Evolutionary conservation across 2,329 filamentous ascomycete genomes (phyloP).

Genomic region (Aspergillus eucalypticola): DNA sequence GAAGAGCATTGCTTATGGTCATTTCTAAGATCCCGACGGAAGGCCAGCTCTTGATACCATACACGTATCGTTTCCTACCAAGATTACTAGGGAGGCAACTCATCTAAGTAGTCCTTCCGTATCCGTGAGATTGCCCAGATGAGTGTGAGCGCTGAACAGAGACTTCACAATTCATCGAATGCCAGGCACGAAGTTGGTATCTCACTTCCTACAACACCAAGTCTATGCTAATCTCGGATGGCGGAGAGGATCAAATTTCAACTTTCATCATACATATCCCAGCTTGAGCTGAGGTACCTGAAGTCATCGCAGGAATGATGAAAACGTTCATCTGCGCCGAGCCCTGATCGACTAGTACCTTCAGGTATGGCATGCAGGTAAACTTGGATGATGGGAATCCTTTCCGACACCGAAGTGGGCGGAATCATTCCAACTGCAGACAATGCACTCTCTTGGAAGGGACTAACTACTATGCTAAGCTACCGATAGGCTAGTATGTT

Average conservation of each 20-base stretch:
- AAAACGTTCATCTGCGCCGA: not conserved
- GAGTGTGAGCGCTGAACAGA: not conserved
- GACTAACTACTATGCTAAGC: too few species aligned
- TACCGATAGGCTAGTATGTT: not conserved
- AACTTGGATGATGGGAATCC: not conserved
- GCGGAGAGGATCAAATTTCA: too few species aligned
- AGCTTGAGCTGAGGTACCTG: too few species aligned
- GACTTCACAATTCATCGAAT: not conserved
- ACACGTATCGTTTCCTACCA: not conserved
- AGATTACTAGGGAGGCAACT: not conserved
- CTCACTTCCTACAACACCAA: not conserved
- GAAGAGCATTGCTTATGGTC: too few species aligned
- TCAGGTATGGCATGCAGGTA: not conserved
- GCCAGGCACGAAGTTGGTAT: not conserved
- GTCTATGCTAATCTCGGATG: not conserved
- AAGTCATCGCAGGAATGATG: not conserved
- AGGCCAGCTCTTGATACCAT: too few species aligned
- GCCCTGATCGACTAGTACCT: not conserved
- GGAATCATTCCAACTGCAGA: not conserved
- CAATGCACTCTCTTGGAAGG: not conserved
- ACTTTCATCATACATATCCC: too few species aligned
- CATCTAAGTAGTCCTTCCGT: not conserved
- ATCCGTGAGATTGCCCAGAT: not conserved
- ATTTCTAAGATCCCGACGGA: too few species aligned
- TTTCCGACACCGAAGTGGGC: not conserved